These are phyloP conservation scores for Diaporthe citrichinensis DNA, from an alignment of 2,329 filamentous ascomycete species.

Conservation along the genomic window DNA sequence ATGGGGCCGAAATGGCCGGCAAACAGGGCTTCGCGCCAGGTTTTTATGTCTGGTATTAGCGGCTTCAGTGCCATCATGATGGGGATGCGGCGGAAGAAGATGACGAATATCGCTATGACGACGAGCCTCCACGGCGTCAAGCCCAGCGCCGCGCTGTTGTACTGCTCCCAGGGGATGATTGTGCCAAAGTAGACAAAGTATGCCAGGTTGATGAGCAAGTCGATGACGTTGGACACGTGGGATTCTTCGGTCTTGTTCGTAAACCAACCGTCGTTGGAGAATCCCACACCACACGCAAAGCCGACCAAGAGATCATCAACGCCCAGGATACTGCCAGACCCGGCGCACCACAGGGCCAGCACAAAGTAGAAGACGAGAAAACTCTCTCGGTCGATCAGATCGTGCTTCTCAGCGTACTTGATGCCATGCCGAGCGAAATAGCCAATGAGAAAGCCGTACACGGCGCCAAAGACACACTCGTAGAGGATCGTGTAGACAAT, in stretches of 20 bases:
- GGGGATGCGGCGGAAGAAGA: conserved; percentile 95
- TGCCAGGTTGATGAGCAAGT: conserved; percentile 94
- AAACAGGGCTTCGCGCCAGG: conserved; percentile 96
- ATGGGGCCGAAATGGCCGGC: conserved; percentile 98
- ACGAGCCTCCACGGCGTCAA: conserved; percentile 89
- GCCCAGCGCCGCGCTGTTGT: conserved; percentile 81
- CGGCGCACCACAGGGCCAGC: conserved; percentile 93
- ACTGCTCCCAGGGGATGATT: conserved; percentile 96
- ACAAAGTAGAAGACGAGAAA: conserved; percentile 99
- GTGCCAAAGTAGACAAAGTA: conserved; percentile 99
- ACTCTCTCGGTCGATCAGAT: conserved; percentile 94
- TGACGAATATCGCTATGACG: conserved; percentile 93
- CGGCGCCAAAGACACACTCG: conserved; percentile 92
- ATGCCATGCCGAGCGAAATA: conserved; percentile 94
- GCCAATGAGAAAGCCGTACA: conserved; percentile 89
- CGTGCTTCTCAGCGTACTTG: conserved; percentile 85
- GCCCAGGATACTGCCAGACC: conserved; percentile 90
- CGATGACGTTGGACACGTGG: conserved; percentile 99
- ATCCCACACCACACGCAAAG: conserved; percentile 96
- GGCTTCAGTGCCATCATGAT: conserved; percentile 94
- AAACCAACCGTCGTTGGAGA: conserved; percentile 99
- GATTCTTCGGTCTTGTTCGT: conserved; percentile 98
- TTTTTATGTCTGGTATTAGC: conserved; percentile 95
- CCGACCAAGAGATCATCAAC: conserved; percentile 95
- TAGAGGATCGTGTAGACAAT: conserved; percentile 92